These are phyloP conservation scores for Dioscorea alata DNA, from an alignment of 106 monocot genomes.

Conservation along the genomic window DNA sequence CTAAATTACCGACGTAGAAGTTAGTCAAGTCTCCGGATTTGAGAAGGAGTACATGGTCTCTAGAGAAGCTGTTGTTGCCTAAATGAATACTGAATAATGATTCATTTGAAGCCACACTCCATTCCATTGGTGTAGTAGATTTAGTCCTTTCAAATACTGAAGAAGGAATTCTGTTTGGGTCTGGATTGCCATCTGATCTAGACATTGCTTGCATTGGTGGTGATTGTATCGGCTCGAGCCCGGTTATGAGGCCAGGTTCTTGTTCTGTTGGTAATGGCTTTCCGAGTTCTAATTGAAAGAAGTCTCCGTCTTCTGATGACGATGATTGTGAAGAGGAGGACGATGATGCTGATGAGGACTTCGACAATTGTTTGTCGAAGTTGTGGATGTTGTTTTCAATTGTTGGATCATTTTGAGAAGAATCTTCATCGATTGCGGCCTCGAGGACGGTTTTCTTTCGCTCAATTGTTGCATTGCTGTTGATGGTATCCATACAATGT, in stretches of 20 bases:
- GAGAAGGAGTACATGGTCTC: conserved; percentile 21
- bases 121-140: conserved; percentile 51
- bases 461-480: background rate
- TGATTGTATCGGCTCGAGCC: conserved; percentile 1
- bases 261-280: conserved; percentile 2
- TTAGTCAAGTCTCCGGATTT: conserved; percentile 38
- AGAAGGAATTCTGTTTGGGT: conserved; percentile 69
- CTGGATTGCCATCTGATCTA: conserved; percentile 25
- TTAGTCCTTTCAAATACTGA: conserved; percentile 47
- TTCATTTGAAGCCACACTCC: conserved; percentile 88
- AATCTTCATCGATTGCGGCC: background rate
- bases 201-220: conserved; percentile 24
- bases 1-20: background rate
- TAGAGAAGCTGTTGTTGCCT: conserved; percentile 27
- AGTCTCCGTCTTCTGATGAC: conserved; percentile 20
- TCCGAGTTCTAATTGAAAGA: conserved; percentile 18
- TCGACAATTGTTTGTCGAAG: background rate
- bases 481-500: conserved; percentile 13
- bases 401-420: background rate
- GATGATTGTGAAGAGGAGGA: conserved; percentile 16
- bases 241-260: background rate
- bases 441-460: background rate
- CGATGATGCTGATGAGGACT: background rate
- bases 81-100: conserved; percentile 74
- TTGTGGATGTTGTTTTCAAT: background rate